Conservation (phyloP, 1,139 yeast species). For the Candida glucosophila region DNA sequence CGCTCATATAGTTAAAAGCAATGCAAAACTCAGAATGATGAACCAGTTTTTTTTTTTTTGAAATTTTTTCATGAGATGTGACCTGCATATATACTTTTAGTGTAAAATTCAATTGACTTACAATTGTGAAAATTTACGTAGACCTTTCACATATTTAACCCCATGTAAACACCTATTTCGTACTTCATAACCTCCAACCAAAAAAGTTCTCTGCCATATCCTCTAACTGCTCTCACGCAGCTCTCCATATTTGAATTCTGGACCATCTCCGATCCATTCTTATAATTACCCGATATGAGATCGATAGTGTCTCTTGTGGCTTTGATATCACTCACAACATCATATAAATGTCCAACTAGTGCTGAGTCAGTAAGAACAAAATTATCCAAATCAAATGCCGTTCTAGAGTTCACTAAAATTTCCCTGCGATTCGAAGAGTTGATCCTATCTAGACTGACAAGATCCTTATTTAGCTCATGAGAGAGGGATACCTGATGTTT, state of each 20-base stretch:
- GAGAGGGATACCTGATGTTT: slow-evolving; percentile 20
- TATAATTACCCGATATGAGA: slow-evolving; percentile 46
- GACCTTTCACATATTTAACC: slow-evolving; percentile 7
- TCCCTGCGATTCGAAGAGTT: slow-evolving; percentile 14
- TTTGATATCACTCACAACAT: slow-evolving; percentile 54
- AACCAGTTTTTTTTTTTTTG: slow-evolving; percentile 3
- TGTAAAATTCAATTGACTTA: neutral
- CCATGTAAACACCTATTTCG: slow-evolving; percentile 23
- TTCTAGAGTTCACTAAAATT: slow-evolving; percentile 11
- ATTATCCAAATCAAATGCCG: slow-evolving; percentile 19
- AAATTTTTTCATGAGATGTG: no score
- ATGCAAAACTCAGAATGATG: slow-evolving; percentile 1
- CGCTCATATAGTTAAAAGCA: slow-evolving; percentile 42
- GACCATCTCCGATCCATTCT: slow-evolving; percentile 24
- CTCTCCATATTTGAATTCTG: slow-evolving; percentile 34
- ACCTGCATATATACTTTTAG: slow-evolving; percentile 1
- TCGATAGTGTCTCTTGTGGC: slow-evolving; percentile 62
- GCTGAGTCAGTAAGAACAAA: slow-evolving; percentile 35
- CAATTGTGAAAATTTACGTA: neutral
- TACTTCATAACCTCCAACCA: slow-evolving; percentile 33
- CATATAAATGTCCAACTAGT: slow-evolving; percentile 45
- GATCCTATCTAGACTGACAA: slow-evolving; percentile 15
- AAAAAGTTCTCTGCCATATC: slow-evolving; percentile 71
- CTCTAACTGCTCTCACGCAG: slow-evolving; percentile 51
- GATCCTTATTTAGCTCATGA: slow-evolving; percentile 16